Conservation (phyloP, 1,139 yeast genomes). For the Taiozyma sp. region DNA sequence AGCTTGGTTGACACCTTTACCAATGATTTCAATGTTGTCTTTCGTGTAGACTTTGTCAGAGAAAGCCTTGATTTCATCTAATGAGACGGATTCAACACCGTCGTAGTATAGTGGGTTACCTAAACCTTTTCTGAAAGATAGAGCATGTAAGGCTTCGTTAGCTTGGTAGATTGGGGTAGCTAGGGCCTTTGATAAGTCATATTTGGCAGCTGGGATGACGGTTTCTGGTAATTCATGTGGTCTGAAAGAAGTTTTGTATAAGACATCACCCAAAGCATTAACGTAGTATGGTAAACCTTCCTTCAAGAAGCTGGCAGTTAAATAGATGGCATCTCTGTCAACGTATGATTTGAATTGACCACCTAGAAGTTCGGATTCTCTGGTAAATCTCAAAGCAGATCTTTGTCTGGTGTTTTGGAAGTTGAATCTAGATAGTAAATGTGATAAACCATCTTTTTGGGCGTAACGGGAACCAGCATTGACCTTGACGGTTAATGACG, state of each 20-base stretch:
- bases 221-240: constrained; percentile 80
- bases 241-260: constrained; percentile 70
- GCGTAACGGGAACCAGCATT: constrained; percentile 85
- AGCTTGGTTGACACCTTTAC: constrained; percentile 66
- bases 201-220: constrained; percentile 73
- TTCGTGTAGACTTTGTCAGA: constrained; percentile 69
- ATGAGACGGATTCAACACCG: constrained; percentile 50
- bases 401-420: constrained; percentile 80
- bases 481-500: constrained; percentile 74
- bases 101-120: constrained; percentile 82
- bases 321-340: constrained; percentile 80
- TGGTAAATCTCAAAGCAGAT: constrained; percentile 87
- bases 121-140: constrained; percentile 83
- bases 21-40: constrained; percentile 67
- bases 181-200: constrained; percentile 48
- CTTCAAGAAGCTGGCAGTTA: constrained; percentile 78
- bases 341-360: constrained; percentile 68
- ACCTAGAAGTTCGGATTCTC: constrained; percentile 94
- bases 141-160: constrained; percentile 73
- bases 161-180: constrained; percentile 56
- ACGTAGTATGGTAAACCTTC: constrained; percentile 91
- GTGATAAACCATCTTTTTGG: constrained; percentile 78
- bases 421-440: constrained; percentile 77
- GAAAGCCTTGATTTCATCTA: constrained; percentile 63
- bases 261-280: constrained; percentile 75